Conservation (phyloP, 768 basidiomycete genomes). For the Coprinopsis strossmayeri region DNA sequence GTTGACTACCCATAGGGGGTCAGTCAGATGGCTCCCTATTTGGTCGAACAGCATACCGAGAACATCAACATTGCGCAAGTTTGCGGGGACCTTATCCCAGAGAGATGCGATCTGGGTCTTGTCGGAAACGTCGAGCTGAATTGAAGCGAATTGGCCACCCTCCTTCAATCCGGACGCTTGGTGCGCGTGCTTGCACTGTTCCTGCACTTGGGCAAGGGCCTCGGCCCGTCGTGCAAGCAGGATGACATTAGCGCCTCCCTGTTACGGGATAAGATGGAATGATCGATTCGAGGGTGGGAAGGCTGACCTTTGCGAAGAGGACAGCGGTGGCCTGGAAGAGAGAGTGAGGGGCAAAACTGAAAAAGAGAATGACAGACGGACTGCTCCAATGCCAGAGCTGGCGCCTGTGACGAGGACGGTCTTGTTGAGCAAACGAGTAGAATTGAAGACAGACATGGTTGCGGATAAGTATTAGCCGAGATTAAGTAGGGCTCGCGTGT, state of each 20-base stretch:
- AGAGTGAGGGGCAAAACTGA: not conserved
- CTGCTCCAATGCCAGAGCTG: conserved; percentile 85
- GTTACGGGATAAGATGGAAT: too few relatives aligned
- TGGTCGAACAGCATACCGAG: conserved; percentile 47
- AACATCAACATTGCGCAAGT: conserved; percentile 72
- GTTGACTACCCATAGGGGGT: conserved; percentile 32
- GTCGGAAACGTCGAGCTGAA: conserved; percentile 80
- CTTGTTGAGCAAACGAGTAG: conserved; percentile 74
- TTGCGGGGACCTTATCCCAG: conserved; percentile 63
- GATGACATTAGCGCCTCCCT: conserved; percentile 87
- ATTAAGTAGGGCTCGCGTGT: not conserved
- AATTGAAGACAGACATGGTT: conserved; percentile 75
- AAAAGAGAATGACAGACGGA: conserved; percentile 28
- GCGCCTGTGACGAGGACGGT: conserved; percentile 88
- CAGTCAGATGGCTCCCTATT: not conserved
- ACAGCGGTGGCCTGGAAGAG: conserved; percentile 68
- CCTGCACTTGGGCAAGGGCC: conserved; percentile 61
- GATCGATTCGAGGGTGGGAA: too few relatives aligned
- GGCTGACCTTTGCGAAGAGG: conserved; percentile 84
- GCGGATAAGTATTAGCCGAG: not conserved
- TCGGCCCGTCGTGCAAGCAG: conserved; percentile 76
- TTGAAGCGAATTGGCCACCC: conserved; percentile 70
- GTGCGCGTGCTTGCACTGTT: conserved; percentile 63
- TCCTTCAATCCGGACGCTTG: conserved; percentile 62
- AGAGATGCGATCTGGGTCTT: conserved; percentile 62